Evolutionary conservation across 257 asterid genomes (phyloP).

Genomic region (Pogostemon cablin): DNA sequence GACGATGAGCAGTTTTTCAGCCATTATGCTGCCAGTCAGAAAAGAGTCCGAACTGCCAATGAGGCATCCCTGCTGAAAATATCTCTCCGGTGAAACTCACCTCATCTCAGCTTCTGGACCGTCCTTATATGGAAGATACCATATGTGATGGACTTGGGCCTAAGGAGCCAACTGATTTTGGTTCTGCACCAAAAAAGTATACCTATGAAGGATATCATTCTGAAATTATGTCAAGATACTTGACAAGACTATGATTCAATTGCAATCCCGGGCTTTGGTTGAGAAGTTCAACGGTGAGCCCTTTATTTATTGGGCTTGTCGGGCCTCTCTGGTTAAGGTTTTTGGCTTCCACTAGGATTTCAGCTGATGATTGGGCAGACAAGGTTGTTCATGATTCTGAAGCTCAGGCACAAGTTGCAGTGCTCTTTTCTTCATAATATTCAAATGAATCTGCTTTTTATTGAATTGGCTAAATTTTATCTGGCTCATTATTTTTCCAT

Average conservation of each 20-base stretch:
- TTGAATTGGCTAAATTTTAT: constrained; percentile 8
- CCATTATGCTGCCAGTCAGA: constrained; percentile 39
- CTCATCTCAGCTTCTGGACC: constrained; percentile 47
- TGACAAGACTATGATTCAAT: constrained; percentile 64
- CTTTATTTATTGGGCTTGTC: constrained; percentile 61
- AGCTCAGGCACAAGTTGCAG: constrained; percentile 56
- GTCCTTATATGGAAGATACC: constrained; percentile 25
- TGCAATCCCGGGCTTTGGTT: constrained; percentile 77
- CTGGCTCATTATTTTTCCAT: constrained; percentile 17
- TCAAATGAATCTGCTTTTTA: constrained; percentile 8
- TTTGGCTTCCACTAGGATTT: constrained; percentile 55
- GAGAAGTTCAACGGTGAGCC: constrained; percentile 70
- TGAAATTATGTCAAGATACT: constrained; percentile 60
- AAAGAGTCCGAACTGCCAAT: constrained; percentile 39
- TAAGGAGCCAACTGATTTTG: constrained; percentile 62
- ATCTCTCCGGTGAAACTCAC: constrained; percentile 45
- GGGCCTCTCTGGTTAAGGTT: constrained; percentile 75
- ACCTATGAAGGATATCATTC: constrained; percentile 54
- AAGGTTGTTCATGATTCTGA: constrained; percentile 58
- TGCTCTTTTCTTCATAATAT: constrained; percentile 17
- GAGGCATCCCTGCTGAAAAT: constrained; percentile 37
- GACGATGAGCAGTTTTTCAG: constrained; percentile 52
- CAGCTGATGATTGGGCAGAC: constrained; percentile 81
- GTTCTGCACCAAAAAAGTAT: constrained; percentile 34
- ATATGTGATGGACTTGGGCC: constrained; percentile 54